These are phyloP conservation scores for Pichia nakasei DNA, from an alignment of 805 yeast species.

Conservation along the genomic window DNA sequence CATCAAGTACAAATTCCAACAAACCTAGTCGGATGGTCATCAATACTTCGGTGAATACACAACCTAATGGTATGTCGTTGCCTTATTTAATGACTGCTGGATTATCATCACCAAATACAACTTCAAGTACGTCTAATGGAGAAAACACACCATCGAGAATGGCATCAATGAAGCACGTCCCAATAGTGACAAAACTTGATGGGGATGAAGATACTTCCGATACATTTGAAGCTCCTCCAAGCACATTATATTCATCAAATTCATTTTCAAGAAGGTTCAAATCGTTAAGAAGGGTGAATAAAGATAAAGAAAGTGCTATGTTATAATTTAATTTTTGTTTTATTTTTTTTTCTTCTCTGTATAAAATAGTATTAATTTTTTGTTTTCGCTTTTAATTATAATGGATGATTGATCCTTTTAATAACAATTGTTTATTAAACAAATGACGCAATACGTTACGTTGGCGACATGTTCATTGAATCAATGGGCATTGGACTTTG, in stretches of 20 bases:
- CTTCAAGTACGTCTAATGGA: not conserved
- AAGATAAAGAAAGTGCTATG: too few relatives aligned
- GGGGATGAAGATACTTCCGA: constrained; percentile 1
- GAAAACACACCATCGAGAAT: constrained; percentile 6
- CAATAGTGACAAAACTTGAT: constrained; percentile 25
- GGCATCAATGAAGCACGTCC: constrained; percentile 18
- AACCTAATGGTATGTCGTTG: constrained; percentile 46
- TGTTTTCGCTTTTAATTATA: too few relatives aligned
- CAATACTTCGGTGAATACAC: constrained; percentile 9
- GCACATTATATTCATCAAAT: constrained; percentile 1
- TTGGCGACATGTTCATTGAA: constrained; percentile 90
- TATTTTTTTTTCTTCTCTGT: too few relatives aligned
- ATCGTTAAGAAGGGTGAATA: constrained; percentile 18
- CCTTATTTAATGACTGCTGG: constrained; percentile 65
- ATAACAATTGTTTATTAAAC: not conserved
- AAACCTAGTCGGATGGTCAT: constrained; percentile 16
- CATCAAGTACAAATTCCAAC: constrained; percentile 28
- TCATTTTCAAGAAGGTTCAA: constrained; percentile 17
- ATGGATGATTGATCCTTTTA: not conserved
- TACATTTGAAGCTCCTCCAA: constrained; percentile 3
- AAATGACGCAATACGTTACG: constrained; percentile 82
- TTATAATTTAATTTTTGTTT: not conserved
- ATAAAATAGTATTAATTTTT: not conserved
- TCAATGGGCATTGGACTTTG: constrained; percentile 98
- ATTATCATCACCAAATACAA: constrained; percentile 39